Percentiles rank a stretch among this genome's conserved stretches.
Evolutionary conservation across 2,329 filamentous ascomycete genomes (phyloP).

Genomic region (Cordyceps cicadae): DNA sequence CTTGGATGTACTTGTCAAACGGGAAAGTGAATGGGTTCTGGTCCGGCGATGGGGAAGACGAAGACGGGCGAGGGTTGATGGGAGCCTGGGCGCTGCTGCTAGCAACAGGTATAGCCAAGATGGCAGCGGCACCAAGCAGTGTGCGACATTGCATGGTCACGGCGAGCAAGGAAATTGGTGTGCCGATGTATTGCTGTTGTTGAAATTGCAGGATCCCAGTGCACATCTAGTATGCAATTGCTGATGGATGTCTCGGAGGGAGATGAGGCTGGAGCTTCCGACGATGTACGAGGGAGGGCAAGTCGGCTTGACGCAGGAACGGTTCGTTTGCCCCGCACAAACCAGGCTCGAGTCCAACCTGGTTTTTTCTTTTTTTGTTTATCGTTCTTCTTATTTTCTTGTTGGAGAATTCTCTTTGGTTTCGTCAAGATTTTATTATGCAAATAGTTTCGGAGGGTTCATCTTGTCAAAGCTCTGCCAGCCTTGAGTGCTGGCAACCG

Average conservation of each 20-base stretch:
- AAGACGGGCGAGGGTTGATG: neutral
- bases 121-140: neutral
- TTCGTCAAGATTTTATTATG: too few relatives aligned
- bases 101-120: neutral
- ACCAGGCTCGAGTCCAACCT: neutral
- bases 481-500: too few relatives aligned
- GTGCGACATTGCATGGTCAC: neutral
- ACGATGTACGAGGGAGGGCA: too few relatives aligned
- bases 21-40: conserved; percentile 13
- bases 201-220: neutral
- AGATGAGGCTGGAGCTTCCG: neutral
- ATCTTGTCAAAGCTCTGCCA: too few relatives aligned
- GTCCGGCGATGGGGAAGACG: neutral
- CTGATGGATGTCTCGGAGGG: neutral
- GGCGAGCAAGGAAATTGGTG: too few relatives aligned
- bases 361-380: neutral
- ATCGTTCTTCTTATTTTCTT: too few relatives aligned
- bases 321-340: neutral
- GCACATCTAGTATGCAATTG: neutral
- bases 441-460: too few relatives aligned
- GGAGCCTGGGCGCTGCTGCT: neutral
- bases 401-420: too few relatives aligned
- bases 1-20: conserved; percentile 10
- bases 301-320: neutral
- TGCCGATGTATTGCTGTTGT: too few relatives aligned